These are phyloP conservation scores for Tuber indicum DNA, from an alignment of 495 filamentous ascomycete species.

Conservation along the genomic window DNA sequence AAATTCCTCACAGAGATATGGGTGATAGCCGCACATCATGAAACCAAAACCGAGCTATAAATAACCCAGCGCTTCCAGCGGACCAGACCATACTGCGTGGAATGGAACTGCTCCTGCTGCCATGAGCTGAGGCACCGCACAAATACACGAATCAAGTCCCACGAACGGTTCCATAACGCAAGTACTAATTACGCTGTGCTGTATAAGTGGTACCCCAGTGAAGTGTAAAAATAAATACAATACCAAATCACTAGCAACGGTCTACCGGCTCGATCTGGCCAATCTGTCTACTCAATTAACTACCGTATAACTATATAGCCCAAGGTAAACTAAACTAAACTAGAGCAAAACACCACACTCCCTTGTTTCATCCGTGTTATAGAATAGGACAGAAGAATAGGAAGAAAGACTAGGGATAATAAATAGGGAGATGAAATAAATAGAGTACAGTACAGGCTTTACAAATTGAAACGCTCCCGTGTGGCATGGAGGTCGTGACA, in stretches of 20 bases:
- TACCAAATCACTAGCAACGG: background rate
- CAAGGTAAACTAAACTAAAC: background rate
- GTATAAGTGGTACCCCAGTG: background rate
- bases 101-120: too few species aligned
- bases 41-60: background rate
- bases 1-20: background rate
- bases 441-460: background rate
- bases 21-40: background rate
- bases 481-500: background rate
- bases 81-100: background rate
- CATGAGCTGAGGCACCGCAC: background rate
- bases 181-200: background rate
- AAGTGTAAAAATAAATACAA: background rate
- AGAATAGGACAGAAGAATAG: background rate
- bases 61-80: slow-evolving; percentile 1
- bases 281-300: background rate
- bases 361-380: background rate
- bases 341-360: background rate
- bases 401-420: background rate
- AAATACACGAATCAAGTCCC: background rate
- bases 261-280: background rate
- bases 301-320: background rate
- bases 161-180: background rate
- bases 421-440: background rate
- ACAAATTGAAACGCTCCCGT: background rate